Evolutionary conservation across 2,329 filamentous ascomycete species (phyloP).

Genomic region (Colletotrichum euphorbiae): DNA sequence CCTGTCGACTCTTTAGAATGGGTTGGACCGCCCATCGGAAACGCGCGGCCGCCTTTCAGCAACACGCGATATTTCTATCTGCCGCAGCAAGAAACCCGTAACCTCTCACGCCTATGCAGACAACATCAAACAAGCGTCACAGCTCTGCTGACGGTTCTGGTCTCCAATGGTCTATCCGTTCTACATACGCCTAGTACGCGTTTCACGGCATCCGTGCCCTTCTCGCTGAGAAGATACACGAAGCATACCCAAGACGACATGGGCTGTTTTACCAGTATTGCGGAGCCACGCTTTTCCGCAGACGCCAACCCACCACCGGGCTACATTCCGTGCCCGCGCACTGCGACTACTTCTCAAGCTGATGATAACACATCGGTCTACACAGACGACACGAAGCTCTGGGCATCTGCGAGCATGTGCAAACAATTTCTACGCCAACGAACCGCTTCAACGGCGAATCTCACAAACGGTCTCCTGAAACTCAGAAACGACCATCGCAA

Average conservation of each 20-base stretch:
- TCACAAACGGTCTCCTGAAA: constrained; percentile 3
- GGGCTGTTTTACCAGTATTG: constrained; percentile 12
- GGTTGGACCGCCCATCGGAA: not conserved
- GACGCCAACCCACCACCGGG: constrained; percentile 6
- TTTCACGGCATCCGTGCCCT: constrained; percentile 5
- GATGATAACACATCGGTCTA: not conserved
- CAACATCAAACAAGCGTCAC: constrained; percentile 6
- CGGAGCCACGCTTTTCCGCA: constrained; percentile 15
- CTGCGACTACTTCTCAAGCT: not conserved
- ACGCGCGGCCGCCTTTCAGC: not conserved
- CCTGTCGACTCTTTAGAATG: not conserved
- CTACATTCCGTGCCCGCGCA: constrained; percentile 8
- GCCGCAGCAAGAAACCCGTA: not conserved
- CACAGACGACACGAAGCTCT: not conserved
- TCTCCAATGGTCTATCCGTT: not conserved
- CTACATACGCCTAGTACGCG: not conserved
- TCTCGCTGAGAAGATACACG: constrained; percentile 1
- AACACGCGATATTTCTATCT: not conserved
- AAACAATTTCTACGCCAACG: not conserved
- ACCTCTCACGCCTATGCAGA: not conserved
- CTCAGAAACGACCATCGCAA: not conserved
- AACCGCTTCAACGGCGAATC: not conserved
- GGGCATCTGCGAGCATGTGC: not conserved
- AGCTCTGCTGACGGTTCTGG: not conserved
- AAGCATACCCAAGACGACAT: not conserved